Evolutionary conservation across 257 asterid genomes (phyloP), one percentile per base, ranked within the genome.

Genomic region (Solanum commersonii): DNA sequence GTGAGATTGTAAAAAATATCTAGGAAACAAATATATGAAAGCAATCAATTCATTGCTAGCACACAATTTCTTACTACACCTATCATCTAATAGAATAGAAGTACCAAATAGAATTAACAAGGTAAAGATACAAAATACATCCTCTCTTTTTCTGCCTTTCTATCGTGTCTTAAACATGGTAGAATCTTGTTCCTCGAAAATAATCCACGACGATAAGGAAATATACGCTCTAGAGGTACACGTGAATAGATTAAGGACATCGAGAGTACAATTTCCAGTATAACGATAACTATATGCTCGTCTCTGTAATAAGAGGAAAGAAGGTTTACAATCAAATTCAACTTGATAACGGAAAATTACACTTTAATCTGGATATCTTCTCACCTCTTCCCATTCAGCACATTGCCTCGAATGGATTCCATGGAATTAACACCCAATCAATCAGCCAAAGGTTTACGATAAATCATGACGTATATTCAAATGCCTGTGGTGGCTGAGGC

Each of bases 401-500:
- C 56, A 60, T 34, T 0, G 9, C 27, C 81, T 73, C 81, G 0
- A 73, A 73, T 73, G 46, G 81, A 73, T 73, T 73, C 46, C 81
- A 34, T 2, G 35, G 68, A 29, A 42, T 68, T 38, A 68, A 42
- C 68, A 27, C 0, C 35, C n/a, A 67, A 85, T 68, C 38, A 78
- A 14, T 85, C 81, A 38, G 49, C 77, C 29, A 67, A 29, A 85
- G 27, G 67, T 65, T 72, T 40, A 67, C 16, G 44, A 27, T 10
- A 67, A 72, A 88, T 90, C 89, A 96, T 4, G 97, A 71, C 1
- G 96, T 87, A 90, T 96, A 96, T 86, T 95, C 98, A 90, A 95
- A 96, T 14, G 99, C 91, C 87, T 94, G 98, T 3, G 98, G 98
- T n/a, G 99, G 98, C 59, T 93, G 95, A 34, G 98, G 98, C 87